phyloP scores from a whole-genome alignment of 257 asterid species.

The Coffea eugenioides region DNA sequence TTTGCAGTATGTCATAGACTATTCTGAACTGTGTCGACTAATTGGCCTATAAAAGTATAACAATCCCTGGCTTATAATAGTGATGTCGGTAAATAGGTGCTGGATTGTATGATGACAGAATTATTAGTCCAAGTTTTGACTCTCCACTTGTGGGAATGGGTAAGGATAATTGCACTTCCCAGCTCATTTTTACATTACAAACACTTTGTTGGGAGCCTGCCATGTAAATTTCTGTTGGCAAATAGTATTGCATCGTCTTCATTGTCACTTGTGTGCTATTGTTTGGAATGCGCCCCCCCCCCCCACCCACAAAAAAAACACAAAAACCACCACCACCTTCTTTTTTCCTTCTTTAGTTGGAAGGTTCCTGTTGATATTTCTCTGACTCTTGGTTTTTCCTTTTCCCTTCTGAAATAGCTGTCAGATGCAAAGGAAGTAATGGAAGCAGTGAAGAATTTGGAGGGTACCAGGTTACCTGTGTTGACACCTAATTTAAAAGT shows the following conservation, averaged over 20 bases:
- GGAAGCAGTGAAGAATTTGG: constrained; percentile 65
- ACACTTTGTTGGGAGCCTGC: background rate
- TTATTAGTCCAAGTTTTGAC: background rate
- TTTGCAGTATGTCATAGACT: background rate
- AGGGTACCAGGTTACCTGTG: constrained; percentile 79
- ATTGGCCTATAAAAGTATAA: background rate
- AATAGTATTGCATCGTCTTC: background rate
- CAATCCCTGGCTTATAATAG: background rate
- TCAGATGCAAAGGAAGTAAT: constrained; percentile 94
- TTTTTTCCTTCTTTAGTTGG: too few relatives aligned
- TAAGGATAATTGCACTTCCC: background rate
- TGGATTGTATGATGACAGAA: constrained; percentile 5
- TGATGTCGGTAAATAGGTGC: background rate
- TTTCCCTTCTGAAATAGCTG: constrained; percentile 44
- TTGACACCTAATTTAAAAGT: constrained; percentile 90
- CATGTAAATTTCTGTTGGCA: background rate
- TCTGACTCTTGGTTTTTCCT: constrained; percentile 12
- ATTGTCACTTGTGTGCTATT: background rate
- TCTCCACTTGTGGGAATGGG: too few relatives aligned
- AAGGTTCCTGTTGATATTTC: background rate
- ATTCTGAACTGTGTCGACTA: background rate
- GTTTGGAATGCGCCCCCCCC: background rate
- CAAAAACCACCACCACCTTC: too few relatives aligned
- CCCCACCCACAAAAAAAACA: too few relatives aligned
- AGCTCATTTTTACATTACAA: background rate